Evolutionary conservation across 352 stramenopile species (phyloP).

Genomic region (Phytopythium oedochilum): DNA sequence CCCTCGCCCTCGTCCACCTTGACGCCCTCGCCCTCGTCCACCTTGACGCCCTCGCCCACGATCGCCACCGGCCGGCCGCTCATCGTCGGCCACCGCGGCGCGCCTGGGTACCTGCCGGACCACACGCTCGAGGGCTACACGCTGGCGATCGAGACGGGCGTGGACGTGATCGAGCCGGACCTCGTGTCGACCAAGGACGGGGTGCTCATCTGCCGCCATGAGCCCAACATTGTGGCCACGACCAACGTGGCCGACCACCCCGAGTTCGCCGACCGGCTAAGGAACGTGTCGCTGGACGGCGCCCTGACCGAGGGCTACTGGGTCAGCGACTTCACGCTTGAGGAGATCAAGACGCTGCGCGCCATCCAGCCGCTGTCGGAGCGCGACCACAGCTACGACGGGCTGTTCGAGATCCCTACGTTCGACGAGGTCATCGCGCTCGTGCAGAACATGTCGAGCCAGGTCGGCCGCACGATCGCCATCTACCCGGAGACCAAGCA

Average conservation of each 20-base stretch:
- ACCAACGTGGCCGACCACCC: slow-evolving; percentile 80
- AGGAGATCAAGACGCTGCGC: slow-evolving; percentile 85
- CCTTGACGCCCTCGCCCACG: not conserved
- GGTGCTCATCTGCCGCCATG: slow-evolving; percentile 82
- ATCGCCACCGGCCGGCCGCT: slow-evolving; percentile 35
- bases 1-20: slow-evolving; percentile 9
- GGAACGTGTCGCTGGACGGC: slow-evolving; percentile 55
- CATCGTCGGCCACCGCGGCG: slow-evolving; percentile 82
- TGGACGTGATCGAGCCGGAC: slow-evolving; percentile 92
- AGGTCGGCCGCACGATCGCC: slow-evolving; percentile 57
- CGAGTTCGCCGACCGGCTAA: slow-evolving; percentile 65
- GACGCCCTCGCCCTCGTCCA: slow-evolving; percentile 8
- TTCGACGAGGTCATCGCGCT: slow-evolving; percentile 88
- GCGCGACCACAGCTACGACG: slow-evolving; percentile 78
- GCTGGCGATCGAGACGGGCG: slow-evolving; percentile 85
- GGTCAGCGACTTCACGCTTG: slow-evolving; percentile 89
- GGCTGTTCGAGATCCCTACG: slow-evolving; percentile 84
- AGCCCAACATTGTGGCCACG: slow-evolving; percentile 86
- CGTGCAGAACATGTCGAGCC: slow-evolving; percentile 53
- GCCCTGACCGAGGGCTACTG: slow-evolving; percentile 71
- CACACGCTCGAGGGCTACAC: slow-evolving; percentile 88
- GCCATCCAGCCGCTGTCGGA: slow-evolving; percentile 76
- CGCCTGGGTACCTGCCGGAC: slow-evolving; percentile 87
- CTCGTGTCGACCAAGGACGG: slow-evolving; percentile 85
- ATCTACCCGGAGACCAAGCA: slow-evolving; percentile 91